phyloP scores from a whole-genome alignment of 2,329 filamentous ascomycete genomes.

The Keithomyces neogunnii region DNA sequence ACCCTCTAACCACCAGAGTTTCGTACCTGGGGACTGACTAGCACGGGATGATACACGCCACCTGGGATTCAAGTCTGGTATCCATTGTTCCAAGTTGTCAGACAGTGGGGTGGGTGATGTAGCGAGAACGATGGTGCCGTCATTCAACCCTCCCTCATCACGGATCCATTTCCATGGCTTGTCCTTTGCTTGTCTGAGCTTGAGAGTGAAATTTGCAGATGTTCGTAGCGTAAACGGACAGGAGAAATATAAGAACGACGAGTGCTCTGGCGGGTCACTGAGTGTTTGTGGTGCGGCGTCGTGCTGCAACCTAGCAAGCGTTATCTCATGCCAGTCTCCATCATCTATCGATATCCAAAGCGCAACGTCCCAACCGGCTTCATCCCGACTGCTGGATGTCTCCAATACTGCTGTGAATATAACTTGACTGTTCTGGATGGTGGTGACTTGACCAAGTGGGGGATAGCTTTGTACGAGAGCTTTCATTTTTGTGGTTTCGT shows the following conservation, averaged over 20 bases:
- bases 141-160: constrained; percentile 52
- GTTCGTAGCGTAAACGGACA: constrained; percentile 37
- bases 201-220: constrained; percentile 59
- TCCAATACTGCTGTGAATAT: constrained; percentile 64
- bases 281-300: constrained; percentile 40
- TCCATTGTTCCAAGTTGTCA: constrained; percentile 43
- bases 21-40: constrained; percentile 60
- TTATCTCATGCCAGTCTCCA: constrained; percentile 45
- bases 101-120: constrained; percentile 17
- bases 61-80: constrained; percentile 47
- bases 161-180: constrained; percentile 63
- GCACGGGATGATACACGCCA: constrained; percentile 44
- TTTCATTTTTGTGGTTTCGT: constrained; percentile 21
- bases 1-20: constrained; percentile 60
- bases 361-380: constrained; percentile 60
- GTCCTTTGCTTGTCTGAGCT: constrained; percentile 47
- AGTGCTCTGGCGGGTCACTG: constrained; percentile 21
- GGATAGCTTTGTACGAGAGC: constrained; percentile 48
- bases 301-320: constrained; percentile 20
- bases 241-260: constrained; percentile 43
- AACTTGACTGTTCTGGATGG: constrained; percentile 39
- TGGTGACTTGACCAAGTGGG: constrained; percentile 66
- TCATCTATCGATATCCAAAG: constrained; percentile 63
- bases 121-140: constrained; percentile 51
- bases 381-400: constrained; percentile 43